Conservation (phyloP, 768 basidiomycete genomes). For the Favolaschia claudopus region DNA sequence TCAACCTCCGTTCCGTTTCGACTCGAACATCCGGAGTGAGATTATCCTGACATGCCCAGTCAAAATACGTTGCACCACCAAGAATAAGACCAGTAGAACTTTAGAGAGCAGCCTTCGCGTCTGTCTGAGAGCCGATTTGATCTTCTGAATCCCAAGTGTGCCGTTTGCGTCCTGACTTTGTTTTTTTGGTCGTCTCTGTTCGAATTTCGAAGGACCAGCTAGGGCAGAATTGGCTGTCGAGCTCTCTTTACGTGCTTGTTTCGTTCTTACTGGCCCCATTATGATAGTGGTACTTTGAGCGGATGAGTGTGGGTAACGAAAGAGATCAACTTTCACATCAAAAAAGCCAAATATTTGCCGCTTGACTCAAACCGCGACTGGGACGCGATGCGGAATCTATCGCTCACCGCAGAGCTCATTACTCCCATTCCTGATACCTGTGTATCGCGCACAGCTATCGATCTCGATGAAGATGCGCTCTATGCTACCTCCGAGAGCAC, state of each 20-base stretch:
- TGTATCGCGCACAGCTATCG: slow-evolving; percentile 59
- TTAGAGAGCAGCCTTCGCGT: slow-evolving; percentile 83
- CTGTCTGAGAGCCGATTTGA: slow-evolving; percentile 87
- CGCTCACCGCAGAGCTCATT: slow-evolving; percentile 44
- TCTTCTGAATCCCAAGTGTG: slow-evolving; percentile 79
- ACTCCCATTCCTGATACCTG: slow-evolving; percentile 39
- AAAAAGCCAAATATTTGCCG: slow-evolving; percentile 7
- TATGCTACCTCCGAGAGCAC: slow-evolving; percentile 64
- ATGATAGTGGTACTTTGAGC: too few species aligned
- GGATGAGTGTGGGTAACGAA: too few species aligned
- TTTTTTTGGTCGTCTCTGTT: slow-evolving; percentile 30
- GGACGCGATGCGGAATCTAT: slow-evolving; percentile 63
- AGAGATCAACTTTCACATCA: slow-evolving; percentile 4
- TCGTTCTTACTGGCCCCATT: slow-evolving; percentile 29
- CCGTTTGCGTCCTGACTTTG: slow-evolving; percentile 37
- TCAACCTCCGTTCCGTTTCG: slow-evolving; percentile 80
- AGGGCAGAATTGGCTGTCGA: slow-evolving; percentile 11
- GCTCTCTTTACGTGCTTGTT: slow-evolving; percentile 9
- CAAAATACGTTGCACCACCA: background rate
- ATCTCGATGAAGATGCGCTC: slow-evolving; percentile 67
- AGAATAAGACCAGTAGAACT: slow-evolving; percentile 45
- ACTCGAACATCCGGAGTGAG: slow-evolving; percentile 87
- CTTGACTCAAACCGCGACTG: slow-evolving; percentile 21
- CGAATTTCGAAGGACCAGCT: slow-evolving; percentile 34
- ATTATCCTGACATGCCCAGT: slow-evolving; percentile 58